Base-by-base conservation (phyloP, 352 stramenopile species). In the Phytophthora hibernalis region DNA sequence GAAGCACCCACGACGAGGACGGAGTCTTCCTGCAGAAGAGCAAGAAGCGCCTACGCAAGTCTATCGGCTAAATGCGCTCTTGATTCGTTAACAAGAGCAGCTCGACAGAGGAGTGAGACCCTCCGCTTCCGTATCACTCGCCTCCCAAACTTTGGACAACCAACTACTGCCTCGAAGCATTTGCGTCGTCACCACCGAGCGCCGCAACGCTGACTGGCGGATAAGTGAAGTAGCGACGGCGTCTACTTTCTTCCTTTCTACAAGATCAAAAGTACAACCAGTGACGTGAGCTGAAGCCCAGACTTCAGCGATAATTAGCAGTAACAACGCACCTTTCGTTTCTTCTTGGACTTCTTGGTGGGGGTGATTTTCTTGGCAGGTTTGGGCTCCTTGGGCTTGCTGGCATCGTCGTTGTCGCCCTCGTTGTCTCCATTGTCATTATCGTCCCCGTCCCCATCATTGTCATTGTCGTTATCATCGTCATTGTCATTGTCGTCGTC, bases 261-360 rank as follows among this genome's bases (percentile, higher is more conserved):
- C 49, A 68, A 44, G 4, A 40, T 38, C 28, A 43, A 21, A 16
- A 71, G 37, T 21, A 22, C 51, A 53, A 48, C 31, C 52, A 52
- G 28, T 62, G 44, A 31, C 7, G 56, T 54, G 45, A 64, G 45
- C 47, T 30, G 16, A 35, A 58, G n/a, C 16, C 60, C 20, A 55
- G 16, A 18, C 22, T 30, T 68, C 44, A 37, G 26, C 43, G 52
- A 57, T 54, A 54, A 30, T 52, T 20, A 26, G 43, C 40, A 48
- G 26, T 44, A 45, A 20, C 47, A 61, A 52, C 70, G 26, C 52
- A 85, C 77, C 74, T 89, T 89, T 82, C 84, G 85, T 78, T 91
- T 91, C 65, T 86, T 87, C 67, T 86, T 89, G n/a, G 71, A 76
- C 59, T 85, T 87, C 54, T 82, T 83, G 54, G 72, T 80, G n/a